Evolutionary conservation across 208 protist genomes (phyloP).

Genomic region (Tritrichomonas foetus): DNA sequence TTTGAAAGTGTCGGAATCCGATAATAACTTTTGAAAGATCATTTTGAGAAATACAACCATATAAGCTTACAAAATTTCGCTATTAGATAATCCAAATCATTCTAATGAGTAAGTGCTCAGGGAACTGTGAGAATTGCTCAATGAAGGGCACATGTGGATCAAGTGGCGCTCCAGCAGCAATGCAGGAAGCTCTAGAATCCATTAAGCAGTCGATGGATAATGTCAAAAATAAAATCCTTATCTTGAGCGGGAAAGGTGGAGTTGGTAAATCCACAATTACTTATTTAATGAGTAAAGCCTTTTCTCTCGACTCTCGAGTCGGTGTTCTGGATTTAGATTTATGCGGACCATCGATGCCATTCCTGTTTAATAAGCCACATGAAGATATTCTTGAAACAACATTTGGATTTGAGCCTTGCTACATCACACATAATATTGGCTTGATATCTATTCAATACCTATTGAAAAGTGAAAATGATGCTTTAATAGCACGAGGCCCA

Average conservation of each 20-base stretch:
- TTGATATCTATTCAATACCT: slow-evolving; percentile 97
- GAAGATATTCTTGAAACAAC: slow-evolving; percentile 71
- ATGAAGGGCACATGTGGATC: neutral
- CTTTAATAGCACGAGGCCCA: slow-evolving; percentile 94
- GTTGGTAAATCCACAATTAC: slow-evolving; percentile 96
- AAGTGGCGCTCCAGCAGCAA: neutral
- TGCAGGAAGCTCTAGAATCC: neutral
- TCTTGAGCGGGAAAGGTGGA: slow-evolving; percentile 96
- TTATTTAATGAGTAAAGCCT: slow-evolving; percentile 74
- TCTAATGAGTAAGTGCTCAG: neutral
- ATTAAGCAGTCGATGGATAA: slow-evolving; percentile 62
- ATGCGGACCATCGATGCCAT: slow-evolving; percentile 88
- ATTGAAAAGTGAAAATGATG: slow-evolving; percentile 78
- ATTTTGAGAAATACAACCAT: no score
- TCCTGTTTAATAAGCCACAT: slow-evolving; percentile 84
- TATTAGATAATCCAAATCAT: neutral
- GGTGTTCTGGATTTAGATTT: slow-evolving; percentile 98
- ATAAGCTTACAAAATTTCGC: no score
- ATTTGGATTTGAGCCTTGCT: slow-evolving; percentile 75
- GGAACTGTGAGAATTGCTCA: neutral
- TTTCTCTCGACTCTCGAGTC: slow-evolving; percentile 61
- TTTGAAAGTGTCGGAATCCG: no score
- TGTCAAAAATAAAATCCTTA: slow-evolving; percentile 90
- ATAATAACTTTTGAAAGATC: no score
- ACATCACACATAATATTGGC: slow-evolving; percentile 82